Base-by-base conservation (phyloP, 1,139 yeast species). In the Lodderomyces margitis region DNA sequence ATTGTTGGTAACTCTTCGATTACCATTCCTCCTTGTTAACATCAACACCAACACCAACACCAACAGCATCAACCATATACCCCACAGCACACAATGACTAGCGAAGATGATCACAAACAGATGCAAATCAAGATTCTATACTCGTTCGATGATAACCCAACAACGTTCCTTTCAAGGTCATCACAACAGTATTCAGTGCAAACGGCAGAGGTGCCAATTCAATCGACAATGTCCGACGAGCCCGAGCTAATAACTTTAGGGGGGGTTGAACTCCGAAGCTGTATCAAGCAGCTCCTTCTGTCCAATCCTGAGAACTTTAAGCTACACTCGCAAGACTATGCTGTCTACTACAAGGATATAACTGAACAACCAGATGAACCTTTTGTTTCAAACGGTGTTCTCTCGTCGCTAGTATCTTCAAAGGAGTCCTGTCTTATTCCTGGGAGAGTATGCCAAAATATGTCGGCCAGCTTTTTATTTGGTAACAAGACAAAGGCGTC, bases 361-460 rank as follows among this genome's bases (percentile, higher is more conserved):
- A 77, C 85, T 24, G 92, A 84, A 57, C 77, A 72, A 53, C 80
- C 79, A 5, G 87, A 81, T 53, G 91, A 84, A 59, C 92, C 92
- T 2, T 80, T 81, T 56, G 92, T 84, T 8, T 83, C 87, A 15
- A 76, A 80, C 50, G 92, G 92, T 0, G 68, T 80, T 17, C 67
- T 81, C 38, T 79, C 87, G 1, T 66, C 70, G 27, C 56, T 71
- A 32, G 47, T 70, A 9, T 53, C 62, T 28, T 44, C 62, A 5
- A 62, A 63, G 27, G 54, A 61, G 5, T 59, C 59, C 34, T 37
- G 41, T 30, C 58, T 81, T 27, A 69, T 84, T 12, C 83, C 87
- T 0, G 92, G 92, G 1, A 66, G 88, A 46, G 83, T 84, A 17
- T 83, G 89, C 52, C 83, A 83, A 40, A 83, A 80, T 56, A 71